Evolutionary conservation across 208 protist genomes (phyloP).

Genomic region (Acanthamoeba triangularis): DNA sequence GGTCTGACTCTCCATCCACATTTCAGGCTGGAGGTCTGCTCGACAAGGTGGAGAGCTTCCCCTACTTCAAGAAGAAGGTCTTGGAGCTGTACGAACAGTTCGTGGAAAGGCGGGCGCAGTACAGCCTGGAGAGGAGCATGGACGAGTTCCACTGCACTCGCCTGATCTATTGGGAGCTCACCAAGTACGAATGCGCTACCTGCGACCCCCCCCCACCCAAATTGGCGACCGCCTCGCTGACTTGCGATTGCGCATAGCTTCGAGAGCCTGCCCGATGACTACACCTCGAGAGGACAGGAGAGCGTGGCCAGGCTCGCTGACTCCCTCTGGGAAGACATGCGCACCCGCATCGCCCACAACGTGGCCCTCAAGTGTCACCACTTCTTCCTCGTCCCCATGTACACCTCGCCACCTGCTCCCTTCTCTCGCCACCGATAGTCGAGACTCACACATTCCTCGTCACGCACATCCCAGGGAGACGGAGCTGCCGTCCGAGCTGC

Average conservation of each 20-base stretch:
- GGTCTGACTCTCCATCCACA: neutral
- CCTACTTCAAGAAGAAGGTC: conserved; percentile 67
- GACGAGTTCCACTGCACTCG: conserved; percentile 88
- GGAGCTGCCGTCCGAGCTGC: conserved; percentile 84
- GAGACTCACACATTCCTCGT: neutral
- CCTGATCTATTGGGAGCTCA: conserved; percentile 85
- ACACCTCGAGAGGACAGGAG: conserved; percentile 76
- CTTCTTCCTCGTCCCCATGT: conserved; percentile 90
- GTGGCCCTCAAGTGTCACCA: conserved; percentile 88
- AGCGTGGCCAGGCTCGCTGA: conserved; percentile 82
- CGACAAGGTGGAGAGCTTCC: conserved; percentile 39
- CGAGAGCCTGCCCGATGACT: conserved; percentile 32
- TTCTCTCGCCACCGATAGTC: neutral
- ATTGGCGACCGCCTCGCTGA: neutral
- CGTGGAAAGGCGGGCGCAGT: neutral
- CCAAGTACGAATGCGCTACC: conserved; percentile 59
- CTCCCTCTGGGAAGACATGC: conserved; percentile 82
- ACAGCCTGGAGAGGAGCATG: conserved; percentile 80
- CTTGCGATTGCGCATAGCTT: neutral
- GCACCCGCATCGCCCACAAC: conserved; percentile 85
- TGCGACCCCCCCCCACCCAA: neutral
- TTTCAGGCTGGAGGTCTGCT: neutral
- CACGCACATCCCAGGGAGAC: conserved; percentile 64
- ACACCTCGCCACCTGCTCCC: neutral
- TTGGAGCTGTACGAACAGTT: conserved; percentile 71